These are phyloP conservation scores for Thalia dealbata DNA, from an alignment of 176 grass and related monocot genomes.

Conservation along the genomic window DNA sequence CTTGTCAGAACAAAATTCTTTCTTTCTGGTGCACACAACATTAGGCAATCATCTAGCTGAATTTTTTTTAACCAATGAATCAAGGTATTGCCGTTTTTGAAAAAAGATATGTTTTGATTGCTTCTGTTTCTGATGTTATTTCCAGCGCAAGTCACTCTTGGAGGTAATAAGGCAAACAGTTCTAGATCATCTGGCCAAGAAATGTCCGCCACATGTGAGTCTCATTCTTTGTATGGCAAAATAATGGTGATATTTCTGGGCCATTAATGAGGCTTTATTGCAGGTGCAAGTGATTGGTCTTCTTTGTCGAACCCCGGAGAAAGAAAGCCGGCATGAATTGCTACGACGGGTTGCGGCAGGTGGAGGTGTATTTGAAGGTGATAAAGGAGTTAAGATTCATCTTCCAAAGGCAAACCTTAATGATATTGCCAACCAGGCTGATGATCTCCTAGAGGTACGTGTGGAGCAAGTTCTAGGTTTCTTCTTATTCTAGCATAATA, in stretches of 20 bases:
- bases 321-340: conserved; percentile 84
- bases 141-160: conserved; percentile 71
- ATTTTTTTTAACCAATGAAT: background rate
- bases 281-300: conserved; percentile 98
- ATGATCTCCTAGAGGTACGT: conserved; percentile 80
- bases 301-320: conserved; percentile 86
- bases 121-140: background rate
- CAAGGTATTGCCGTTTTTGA: too few species aligned
- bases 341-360: conserved; percentile 78
- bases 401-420: conserved; percentile 81
- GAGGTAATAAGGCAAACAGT: conserved; percentile 90
- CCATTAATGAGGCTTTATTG: background rate
- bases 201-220: conserved; percentile 90
- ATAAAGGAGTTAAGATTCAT: conserved; percentile 73
- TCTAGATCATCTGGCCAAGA: conserved; percentile 84
- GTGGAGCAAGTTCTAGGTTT: background rate
- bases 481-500: background rate
- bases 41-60: background rate
- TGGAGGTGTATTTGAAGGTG: conserved; percentile 88
- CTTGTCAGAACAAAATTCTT: too few species aligned
- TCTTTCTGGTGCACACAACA: background rate
- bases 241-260: background rate
- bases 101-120: background rate
- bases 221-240: background rate
- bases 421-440: conserved; percentile 94